Percentiles rank a stretch among this genome's conserved stretches.
Evolutionary conservation across 768 basidiomycete genomes (phyloP).

Genomic region (Xerocomus potaroensis): DNA sequence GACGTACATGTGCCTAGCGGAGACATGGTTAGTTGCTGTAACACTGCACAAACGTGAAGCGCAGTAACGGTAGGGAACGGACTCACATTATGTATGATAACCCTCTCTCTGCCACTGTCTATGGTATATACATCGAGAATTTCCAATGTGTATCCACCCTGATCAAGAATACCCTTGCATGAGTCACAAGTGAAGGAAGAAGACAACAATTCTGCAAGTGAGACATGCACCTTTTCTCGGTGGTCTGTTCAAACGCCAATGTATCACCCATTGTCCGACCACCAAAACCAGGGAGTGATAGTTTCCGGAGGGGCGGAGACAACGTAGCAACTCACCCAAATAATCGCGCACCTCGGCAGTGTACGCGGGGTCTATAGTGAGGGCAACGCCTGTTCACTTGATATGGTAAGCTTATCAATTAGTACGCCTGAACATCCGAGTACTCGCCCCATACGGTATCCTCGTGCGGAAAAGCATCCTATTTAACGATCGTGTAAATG

Average conservation of each 20-base stretch:
- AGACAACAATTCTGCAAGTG: neutral
- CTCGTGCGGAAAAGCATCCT: slow-evolving; percentile 32
- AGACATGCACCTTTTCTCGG: slow-evolving; percentile 66
- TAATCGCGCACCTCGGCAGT: slow-evolving; percentile 78
- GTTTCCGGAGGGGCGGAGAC: neutral
- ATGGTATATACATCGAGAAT: slow-evolving; percentile 67
- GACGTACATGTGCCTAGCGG: slow-evolving; percentile 50
- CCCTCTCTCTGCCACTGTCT: slow-evolving; percentile 44
- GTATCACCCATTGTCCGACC: neutral
- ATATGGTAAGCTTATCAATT: neutral
- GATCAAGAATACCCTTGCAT: neutral
- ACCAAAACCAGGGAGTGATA: neutral
- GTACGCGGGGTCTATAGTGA: slow-evolving; percentile 77
- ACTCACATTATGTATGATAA: slow-evolving; percentile 51
- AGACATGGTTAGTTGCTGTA: neutral
- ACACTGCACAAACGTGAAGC: neutral
- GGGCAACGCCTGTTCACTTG: slow-evolving; percentile 60
- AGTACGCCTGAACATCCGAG: neutral
- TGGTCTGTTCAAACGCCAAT: slow-evolving; percentile 48
- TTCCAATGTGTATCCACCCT: slow-evolving; percentile 92
- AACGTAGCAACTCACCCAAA: slow-evolving; percentile 53
- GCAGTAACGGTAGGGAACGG: neutral
- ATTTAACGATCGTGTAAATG: neutral
- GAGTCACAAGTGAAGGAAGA: neutral
- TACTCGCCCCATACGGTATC: slow-evolving; percentile 60